Evolutionary conservation across 2,329 filamentous ascomycete species (phyloP).

Genomic region (Neospermospora avenae): DNA sequence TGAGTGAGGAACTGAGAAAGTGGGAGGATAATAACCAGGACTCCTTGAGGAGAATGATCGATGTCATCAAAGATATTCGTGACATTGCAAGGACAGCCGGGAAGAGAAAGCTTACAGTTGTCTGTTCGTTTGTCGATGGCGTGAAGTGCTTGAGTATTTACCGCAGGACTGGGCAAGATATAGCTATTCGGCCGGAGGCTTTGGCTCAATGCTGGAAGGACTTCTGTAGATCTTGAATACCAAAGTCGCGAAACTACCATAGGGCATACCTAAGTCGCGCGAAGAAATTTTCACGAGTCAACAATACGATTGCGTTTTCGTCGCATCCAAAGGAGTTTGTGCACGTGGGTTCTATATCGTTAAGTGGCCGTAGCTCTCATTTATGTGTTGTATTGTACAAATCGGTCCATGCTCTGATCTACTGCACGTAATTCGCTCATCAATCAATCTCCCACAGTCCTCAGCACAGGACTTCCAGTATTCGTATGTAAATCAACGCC

Average conservation of each 20-base stretch:
- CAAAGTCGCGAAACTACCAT: no score
- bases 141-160: conserved; percentile 4
- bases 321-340: background rate
- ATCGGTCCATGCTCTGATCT: background rate
- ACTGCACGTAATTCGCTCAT: background rate
- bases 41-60: conserved; percentile 7
- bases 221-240: no score
- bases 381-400: background rate
- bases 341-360: no score
- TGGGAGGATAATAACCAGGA: conserved; percentile 9
- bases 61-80: conserved; percentile 7
- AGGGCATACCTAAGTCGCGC: no score
- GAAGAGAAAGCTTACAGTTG: conserved; percentile 7
- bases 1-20: conserved; percentile 7
- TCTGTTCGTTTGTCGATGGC: conserved; percentile 7
- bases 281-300: no score
- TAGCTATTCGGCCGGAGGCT: background rate
- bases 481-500: conserved; percentile 19
- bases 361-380: background rate
- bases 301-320: background rate
- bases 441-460: background rate
- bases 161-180: background rate
- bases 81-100: conserved; percentile 1
- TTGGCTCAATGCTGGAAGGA: background rate
- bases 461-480: background rate